Evolutionary conservation across 2,329 filamentous ascomycete species (phyloP).

Genomic region (Stemphylium lycopersici): DNA sequence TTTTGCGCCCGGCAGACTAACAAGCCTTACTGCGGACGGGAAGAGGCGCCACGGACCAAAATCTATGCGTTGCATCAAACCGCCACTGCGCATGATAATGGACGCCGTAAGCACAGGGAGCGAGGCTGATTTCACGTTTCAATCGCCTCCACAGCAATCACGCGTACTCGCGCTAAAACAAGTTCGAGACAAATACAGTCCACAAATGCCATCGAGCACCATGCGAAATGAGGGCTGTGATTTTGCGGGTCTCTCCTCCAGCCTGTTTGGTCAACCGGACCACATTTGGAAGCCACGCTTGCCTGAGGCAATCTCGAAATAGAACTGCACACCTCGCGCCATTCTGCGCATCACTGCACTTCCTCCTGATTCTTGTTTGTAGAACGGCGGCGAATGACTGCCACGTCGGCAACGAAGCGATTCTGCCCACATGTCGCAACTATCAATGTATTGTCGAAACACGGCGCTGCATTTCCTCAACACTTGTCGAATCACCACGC

Average conservation of each 20-base stretch:
- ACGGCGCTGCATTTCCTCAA: constrained; percentile 1
- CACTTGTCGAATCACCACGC: constrained; percentile 7
- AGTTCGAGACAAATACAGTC: not conserved
- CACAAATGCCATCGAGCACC: constrained; percentile 4
- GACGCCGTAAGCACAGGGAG: constrained; percentile 1
- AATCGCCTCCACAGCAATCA: constrained; percentile 5
- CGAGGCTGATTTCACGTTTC: not conserved
- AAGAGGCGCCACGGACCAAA: not conserved
- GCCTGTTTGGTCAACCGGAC: constrained; percentile 5
- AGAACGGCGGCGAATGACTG: constrained; percentile 7
- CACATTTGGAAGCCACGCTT: constrained; percentile 1
- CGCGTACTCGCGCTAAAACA: not conserved
- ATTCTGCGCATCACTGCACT: constrained; percentile 14
- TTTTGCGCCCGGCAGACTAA: not conserved
- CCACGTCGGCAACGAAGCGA: constrained; percentile 11
- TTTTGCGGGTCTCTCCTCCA: not conserved
- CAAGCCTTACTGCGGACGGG: not conserved
- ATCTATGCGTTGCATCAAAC: not conserved
- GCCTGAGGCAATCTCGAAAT: constrained; percentile 11
- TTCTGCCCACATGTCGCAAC: not conserved
- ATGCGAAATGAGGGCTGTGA: constrained; percentile 15
- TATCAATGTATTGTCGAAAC: constrained; percentile 8
- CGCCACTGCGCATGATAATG: constrained; percentile 1
- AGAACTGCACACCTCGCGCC: constrained; percentile 9
- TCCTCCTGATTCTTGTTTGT: not conserved